These are phyloP conservation scores for Candida patagonica DNA, from an alignment of 805 yeast species.

Conservation along the genomic window DNA sequence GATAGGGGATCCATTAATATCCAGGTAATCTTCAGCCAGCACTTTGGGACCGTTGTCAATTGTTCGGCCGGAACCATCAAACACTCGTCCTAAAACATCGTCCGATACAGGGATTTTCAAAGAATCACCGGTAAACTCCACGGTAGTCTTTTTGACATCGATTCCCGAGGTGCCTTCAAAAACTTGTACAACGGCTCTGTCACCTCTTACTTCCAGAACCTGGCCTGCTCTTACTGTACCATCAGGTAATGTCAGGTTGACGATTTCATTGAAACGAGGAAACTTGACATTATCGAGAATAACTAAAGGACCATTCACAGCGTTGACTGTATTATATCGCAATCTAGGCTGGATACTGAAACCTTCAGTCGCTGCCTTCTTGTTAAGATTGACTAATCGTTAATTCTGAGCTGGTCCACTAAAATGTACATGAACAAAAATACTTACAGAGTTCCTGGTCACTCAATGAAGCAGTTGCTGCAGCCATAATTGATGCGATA, in stretches of 20 bases:
- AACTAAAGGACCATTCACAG: constrained; percentile 97
- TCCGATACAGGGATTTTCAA: constrained; percentile 92
- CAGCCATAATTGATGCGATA: too few relatives aligned
- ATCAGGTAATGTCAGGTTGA: constrained; percentile 91
- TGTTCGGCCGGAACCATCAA: constrained; percentile 98
- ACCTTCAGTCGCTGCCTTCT: constrained; percentile 85
- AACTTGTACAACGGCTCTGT: constrained; percentile 96
- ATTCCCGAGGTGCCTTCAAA: constrained; percentile 99
- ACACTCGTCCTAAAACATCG: constrained; percentile 94
- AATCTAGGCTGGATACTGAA: constrained; percentile 85
- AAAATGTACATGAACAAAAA: neutral
- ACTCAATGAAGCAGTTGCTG: constrained; percentile 18
- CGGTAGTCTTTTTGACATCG: constrained; percentile 95
- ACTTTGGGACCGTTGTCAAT: constrained; percentile 98
- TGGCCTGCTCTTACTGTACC: constrained; percentile 94
- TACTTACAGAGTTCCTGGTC: constrained; percentile 27
- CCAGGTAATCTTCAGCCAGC: constrained; percentile 96
- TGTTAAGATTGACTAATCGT: constrained; percentile 53
- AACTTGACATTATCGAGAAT: constrained; percentile 77
- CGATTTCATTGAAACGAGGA: constrained; percentile 93
- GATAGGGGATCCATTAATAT: constrained; percentile 97
- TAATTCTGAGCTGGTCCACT: neutral
- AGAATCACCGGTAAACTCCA: constrained; percentile 94
- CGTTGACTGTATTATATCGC: constrained; percentile 93
- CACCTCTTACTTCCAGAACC: constrained; percentile 95